These are phyloP conservation scores for Magnolia changhungtana DNA, from an alignment of 164 flowering plant genomes.

Conservation along the genomic window DNA sequence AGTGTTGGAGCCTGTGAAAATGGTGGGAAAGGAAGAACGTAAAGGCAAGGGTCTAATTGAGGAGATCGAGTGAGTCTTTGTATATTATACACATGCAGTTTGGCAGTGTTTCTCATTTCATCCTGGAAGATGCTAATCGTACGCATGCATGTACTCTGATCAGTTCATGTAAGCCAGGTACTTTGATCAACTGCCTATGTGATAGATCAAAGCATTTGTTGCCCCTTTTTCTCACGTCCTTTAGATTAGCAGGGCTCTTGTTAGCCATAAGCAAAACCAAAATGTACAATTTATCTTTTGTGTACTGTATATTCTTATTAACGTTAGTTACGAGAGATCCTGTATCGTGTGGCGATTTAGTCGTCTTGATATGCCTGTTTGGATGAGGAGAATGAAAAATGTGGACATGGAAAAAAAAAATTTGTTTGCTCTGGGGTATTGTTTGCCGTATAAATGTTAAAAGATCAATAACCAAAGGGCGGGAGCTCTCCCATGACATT, in stretches of 20 bases:
- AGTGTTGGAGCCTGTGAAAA: conserved; percentile 10
- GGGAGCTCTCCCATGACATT: no score
- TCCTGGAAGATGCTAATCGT: background rate
- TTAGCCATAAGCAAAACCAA: background rate
- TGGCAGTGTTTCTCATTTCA: background rate
- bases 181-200: background rate
- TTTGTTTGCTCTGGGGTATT: no score
- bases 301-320: no score
- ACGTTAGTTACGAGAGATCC: no score
- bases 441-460: no score
- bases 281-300: no score
- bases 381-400: no score
- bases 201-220: background rate
- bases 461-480: no score
- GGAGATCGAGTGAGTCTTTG: conserved; percentile 36
- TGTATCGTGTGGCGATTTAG: no score
- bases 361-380: no score
- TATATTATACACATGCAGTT: background rate
- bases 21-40: conserved; percentile 14
- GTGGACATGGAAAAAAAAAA: no score
- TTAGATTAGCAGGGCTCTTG: background rate
- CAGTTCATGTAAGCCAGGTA: background rate
- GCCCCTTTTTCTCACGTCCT: background rate
- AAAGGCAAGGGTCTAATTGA: conserved; percentile 47
- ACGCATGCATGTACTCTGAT: background rate